These are phyloP conservation scores for Pyronema domesticum DNA, from an alignment of 495 filamentous ascomycete genomes.

Conservation along the genomic window DNA sequence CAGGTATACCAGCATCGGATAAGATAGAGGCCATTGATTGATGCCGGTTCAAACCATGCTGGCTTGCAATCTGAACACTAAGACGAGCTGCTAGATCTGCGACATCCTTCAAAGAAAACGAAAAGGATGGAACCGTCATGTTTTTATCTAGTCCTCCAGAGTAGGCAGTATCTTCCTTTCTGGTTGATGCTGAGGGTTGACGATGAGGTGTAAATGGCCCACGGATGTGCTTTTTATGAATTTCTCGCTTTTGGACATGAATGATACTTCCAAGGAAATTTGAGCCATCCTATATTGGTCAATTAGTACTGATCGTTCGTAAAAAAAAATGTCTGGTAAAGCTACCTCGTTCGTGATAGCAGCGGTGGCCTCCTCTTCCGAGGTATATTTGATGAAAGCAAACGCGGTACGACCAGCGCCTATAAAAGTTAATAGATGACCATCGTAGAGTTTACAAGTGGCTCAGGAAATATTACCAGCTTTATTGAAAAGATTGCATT, in stretches of 20 bases:
- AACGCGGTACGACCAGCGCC: conserved; percentile 19
- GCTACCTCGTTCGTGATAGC: conserved; percentile 19
- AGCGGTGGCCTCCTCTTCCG: conserved; percentile 12
- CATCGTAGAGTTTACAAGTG: neutral
- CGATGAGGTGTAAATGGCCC: neutral
- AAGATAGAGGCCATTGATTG: conserved; percentile 14
- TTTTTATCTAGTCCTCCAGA: neutral
- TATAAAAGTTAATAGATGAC: neutral
- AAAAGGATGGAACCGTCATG: conserved; percentile 1
- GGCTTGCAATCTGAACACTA: conserved; percentile 12
- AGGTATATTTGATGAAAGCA: conserved; percentile 20
- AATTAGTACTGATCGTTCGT: neutral
- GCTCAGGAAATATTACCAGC: conserved; percentile 13
- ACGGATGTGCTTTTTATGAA: conserved; percentile 16
- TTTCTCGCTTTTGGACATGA: conserved; percentile 20
- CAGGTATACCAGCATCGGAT: conserved; percentile 13
- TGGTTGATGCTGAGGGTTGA: neutral
- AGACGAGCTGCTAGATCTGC: conserved; percentile 20
- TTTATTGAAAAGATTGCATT: conserved; percentile 22
- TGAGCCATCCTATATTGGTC: conserved; percentile 8
- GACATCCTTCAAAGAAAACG: conserved; percentile 18
- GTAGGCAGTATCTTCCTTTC: neutral
- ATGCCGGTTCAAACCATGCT: conserved; percentile 12
- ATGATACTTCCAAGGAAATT: conserved; percentile 20
- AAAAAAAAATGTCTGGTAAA: too few species aligned